Base-by-base conservation (phyloP, 2,329 filamentous ascomycete species). In the Fusarium ramigenum region DNA sequence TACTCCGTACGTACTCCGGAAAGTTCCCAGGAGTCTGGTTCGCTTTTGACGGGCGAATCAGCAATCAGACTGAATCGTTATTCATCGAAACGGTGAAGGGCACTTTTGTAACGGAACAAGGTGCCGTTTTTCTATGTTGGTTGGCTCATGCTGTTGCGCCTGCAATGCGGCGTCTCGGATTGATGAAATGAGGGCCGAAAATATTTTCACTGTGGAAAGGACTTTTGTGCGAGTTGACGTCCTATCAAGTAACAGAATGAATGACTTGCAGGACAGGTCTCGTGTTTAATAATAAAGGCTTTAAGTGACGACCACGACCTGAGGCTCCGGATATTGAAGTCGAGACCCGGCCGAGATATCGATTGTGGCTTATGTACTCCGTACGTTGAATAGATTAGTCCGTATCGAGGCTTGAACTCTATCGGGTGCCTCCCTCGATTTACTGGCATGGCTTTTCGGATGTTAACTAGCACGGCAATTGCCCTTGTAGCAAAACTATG, bases 341-440 rank as follows among this genome's bases (percentile, higher is more conserved):
- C 66, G 44, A 72, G 61, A 72, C 67, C 71, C 71, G 71, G 70
- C 71, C 71, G 71, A 73, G 63, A 74, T 47, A 40, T 74, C 54
- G 44, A 56, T 60, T 65, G 70, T 73, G 71, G 71, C 71, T 61
- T 67, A 60, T 67, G 70, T 63, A 34, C 30, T 12, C 11, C 12
- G 32, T 34, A 63, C 66, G 70, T 67, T 60, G 52, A 42, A 50
- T 25, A 30, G 39, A 56, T 53, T 54, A 54, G 34, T 54, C 30
- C 23, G 43, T 28, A 61, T 66, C 42, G 19, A 56, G 65, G 44
- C 70, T 73, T 67, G 46, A 70, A 70, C 70, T 57, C 19, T 69
- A 61, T 59, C 63, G 46, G 40, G n/a, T 36, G 37, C 59, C 36
- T 36, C 30, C 21, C 11, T 62, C 60, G 65, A 69, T 68, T 69